A percentile compares a stretch with the other conserved stretches of the same genome.
These are phyloP conservation scores for Ophiostoma montium DNA, from an alignment of 2,329 filamentous ascomycete species.

Conservation along the genomic window DNA sequence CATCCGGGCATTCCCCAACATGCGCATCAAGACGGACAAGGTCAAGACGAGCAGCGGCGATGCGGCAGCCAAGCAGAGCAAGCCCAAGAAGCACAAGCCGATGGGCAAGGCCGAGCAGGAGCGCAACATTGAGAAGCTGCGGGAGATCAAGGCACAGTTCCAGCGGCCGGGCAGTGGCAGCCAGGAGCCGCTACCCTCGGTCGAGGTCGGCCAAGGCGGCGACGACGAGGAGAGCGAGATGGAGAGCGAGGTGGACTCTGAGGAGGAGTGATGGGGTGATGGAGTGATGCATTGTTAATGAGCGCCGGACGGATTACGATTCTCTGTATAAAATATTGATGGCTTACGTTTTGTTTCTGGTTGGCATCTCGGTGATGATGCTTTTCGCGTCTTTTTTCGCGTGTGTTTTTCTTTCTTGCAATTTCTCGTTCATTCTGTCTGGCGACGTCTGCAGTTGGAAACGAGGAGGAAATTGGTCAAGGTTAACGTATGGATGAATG, in stretches of 20 bases:
- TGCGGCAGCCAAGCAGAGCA: slow-evolving; percentile 24
- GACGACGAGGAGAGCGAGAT: slow-evolving; percentile 23
- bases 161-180: slow-evolving; percentile 31
- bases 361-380: no score
- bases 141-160: slow-evolving; percentile 42
- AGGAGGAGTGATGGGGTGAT: slow-evolving; percentile 23
- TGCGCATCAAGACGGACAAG: slow-evolving; percentile 22
- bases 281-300: background rate
- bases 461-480: no score
- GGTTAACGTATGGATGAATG: no score
- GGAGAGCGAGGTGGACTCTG: slow-evolving; percentile 28
- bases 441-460: no score
- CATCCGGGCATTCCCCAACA: slow-evolving; percentile 24
- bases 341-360: background rate
- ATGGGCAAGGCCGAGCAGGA: slow-evolving; percentile 63
- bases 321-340: slow-evolving; percentile 5
- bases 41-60: slow-evolving; percentile 15
- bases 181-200: slow-evolving; percentile 28
- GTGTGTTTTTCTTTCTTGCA: background rate
- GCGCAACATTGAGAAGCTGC: slow-evolving; percentile 48
- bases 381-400: background rate
- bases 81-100: slow-evolving; percentile 61
- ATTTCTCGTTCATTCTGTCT: no score
- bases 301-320: background rate
- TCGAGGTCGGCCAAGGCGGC: slow-evolving; percentile 20